Base-by-base conservation (phyloP, 306 rosid genomes). In the Lathyrus sativus region DNA sequence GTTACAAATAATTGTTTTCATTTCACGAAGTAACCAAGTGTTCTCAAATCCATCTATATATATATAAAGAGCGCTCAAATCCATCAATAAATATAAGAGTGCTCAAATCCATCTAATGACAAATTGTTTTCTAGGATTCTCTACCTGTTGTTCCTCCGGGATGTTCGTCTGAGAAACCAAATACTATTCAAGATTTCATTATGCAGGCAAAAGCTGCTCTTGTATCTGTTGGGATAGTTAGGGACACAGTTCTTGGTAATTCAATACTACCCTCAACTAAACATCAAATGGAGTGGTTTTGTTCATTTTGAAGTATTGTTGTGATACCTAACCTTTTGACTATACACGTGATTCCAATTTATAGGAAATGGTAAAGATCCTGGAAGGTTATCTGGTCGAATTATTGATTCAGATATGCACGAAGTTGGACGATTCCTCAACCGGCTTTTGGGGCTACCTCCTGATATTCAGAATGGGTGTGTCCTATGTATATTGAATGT, bases 371-470 rank as follows among this genome's bases (percentile, higher is more conserved):
- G 90, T 54, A 89, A 82, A 82, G 91, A 87, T 75, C 67, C 74
- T 62, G 96, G 91, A 68, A 92, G 76, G 85, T 51, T 77, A 17
- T 72, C 86, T 73, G 91, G 96, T 37, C 95, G 96, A 45, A 91
- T 95, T 51, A 77, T 89, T 81, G 99, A 95, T 74, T 95, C 99
- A 14, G 97, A 95, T 76, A 90, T 87, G 97, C 93, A 90, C 13
- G 99, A 95, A 62, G 95, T 95, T 67, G 97, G 99, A 6, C 90
- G 99, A 71, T 95, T 95, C 76, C 95, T 95, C 78, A 95, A 95
- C 81, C 89, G 99, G 41, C 84, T 95, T 74, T 82, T 95, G 78
- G 99, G 99, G 76, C 77, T 95, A 73, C 88, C 96, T 6, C 99
- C 99, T 55, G 90, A 87, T 56, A 84, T 95, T 79, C 99, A 95